Evolutionary conservation across 371 early-diverging fungal species (phyloP), one percentile per base, ranked within the genome.

Genomic region (Mortierella sp.): DNA sequence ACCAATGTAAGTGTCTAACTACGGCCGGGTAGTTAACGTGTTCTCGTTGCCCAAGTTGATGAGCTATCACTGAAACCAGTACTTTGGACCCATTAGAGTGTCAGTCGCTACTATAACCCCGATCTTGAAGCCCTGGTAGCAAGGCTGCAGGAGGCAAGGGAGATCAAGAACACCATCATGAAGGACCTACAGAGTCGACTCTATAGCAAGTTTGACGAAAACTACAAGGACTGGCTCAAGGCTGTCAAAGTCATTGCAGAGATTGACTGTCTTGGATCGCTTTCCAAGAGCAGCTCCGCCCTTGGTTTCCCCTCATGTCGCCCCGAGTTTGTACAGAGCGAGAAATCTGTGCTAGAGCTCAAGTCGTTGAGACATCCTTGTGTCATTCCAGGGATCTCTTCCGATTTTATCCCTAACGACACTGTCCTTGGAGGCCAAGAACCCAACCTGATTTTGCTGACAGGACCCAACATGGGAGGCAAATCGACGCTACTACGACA

Each of bases 401-500:
- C 86, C 0, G 93, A 93, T 60, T 98, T 97, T 79, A 96, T 99
- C 45, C 97, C 98, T 54, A 99, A 98, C 81, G 96, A 97, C 81
- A 89, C 91, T 0, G 57, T 76, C 16, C 85, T 98, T 3, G 97
- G 96, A 10, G 91, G 91, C 0, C 45, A 54, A 14, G 67, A 81
- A 0, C 84, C 93, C 29, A 92, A 85, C 58, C 86, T 99, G 67
- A 88, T 98, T n/a, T 85, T 99, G 4, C 77, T 99, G 48, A 99
- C 99, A 0, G 99, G 99, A 2, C 98, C 99, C 17, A 99, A 95
- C 74, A 94, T 94, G 92, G 94, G 95, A 66, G 95, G 95, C 57
- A 99, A 99, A 82, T 96, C 96, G 2, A 99, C 99, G 0, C 87
- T 98, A 48, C 86, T 99, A 54, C 90, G 99, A 49, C 97, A 91